phyloP scores from a whole-genome alignment of 495 filamentous ascomycete genomes.

The Glonium stellatum region DNA sequence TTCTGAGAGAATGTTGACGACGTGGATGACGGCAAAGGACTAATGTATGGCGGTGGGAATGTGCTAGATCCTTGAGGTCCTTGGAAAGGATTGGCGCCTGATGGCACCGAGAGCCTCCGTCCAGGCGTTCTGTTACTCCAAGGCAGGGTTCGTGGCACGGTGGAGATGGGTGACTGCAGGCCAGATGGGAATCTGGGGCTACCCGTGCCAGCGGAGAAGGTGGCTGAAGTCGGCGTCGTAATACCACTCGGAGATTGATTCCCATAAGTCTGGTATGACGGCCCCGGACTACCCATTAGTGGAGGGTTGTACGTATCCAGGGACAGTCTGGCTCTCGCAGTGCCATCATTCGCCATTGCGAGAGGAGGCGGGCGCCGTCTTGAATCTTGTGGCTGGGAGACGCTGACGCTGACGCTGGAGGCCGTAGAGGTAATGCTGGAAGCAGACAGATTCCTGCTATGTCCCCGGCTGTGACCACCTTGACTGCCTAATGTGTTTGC shows the following conservation, averaged over 20 bases:
- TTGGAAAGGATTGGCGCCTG: constrained; percentile 66
- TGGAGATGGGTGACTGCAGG: constrained; percentile 61
- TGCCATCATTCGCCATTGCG: constrained; percentile 69
- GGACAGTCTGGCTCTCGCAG: constrained; percentile 50
- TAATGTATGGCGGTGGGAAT: constrained; percentile 54
- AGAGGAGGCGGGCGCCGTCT: constrained; percentile 69
- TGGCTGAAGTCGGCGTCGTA: constrained; percentile 67
- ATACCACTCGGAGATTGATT: constrained; percentile 61
- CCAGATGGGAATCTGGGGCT: constrained; percentile 63
- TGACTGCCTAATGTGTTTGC: constrained; percentile 66
- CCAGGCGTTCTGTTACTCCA: constrained; percentile 65
- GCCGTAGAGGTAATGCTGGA: constrained; percentile 75
- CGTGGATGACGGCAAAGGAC: constrained; percentile 49
- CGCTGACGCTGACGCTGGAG: constrained; percentile 54
- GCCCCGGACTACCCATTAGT: constrained; percentile 41
- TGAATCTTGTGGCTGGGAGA: constrained; percentile 43
- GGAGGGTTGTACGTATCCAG: constrained; percentile 53
- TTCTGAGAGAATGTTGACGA: constrained; percentile 48
- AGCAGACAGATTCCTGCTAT: constrained; percentile 75
- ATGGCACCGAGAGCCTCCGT: constrained; percentile 75
- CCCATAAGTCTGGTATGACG: constrained; percentile 42
- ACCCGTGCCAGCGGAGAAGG: constrained; percentile 62
- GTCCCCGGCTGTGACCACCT: constrained; percentile 62
- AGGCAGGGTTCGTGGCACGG: constrained; percentile 56
- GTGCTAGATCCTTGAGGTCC: constrained; percentile 48